Conservation (phyloP, 495 filamentous ascomycete species). For the Neurospora sp. region DNA sequence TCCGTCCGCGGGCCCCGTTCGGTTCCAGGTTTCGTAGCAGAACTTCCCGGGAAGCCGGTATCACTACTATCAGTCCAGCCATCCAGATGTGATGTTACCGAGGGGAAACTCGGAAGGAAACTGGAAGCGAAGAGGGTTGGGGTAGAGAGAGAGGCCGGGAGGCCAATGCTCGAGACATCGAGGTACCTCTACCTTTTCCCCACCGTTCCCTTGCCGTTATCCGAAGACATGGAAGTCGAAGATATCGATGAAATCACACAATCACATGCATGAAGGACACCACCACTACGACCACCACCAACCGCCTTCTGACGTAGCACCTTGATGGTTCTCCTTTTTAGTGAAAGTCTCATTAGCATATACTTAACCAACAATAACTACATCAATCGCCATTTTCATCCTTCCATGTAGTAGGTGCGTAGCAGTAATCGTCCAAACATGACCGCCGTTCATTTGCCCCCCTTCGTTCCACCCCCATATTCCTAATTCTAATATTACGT, state of each 20-base stretch:
- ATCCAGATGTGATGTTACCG: not conserved
- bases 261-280: slow-evolving; percentile 12
- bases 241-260: not conserved
- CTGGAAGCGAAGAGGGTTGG: not conserved
- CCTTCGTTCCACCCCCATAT: not conserved
- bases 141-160: not conserved
- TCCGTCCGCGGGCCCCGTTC: not conserved
- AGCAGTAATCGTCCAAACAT: not conserved
- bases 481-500: not conserved
- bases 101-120: not conserved
- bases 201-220: slow-evolving; percentile 4
- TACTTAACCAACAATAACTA: not conserved
- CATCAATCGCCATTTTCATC: not conserved
- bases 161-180: not conserved
- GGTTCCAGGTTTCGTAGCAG: not conserved
- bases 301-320: not conserved
- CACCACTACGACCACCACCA: not conserved
- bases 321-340: not conserved
- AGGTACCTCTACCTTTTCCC: not conserved
- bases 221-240: slow-evolving; percentile 1
- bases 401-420: not conserved
- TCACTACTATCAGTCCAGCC: not conserved
- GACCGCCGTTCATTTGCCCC: not conserved
- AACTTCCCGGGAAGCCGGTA: not conserved
- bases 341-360: not conserved